Base-by-base conservation (phyloP, 2,329 filamentous ascomycete species). In the Ilyonectria sp. region DNA sequence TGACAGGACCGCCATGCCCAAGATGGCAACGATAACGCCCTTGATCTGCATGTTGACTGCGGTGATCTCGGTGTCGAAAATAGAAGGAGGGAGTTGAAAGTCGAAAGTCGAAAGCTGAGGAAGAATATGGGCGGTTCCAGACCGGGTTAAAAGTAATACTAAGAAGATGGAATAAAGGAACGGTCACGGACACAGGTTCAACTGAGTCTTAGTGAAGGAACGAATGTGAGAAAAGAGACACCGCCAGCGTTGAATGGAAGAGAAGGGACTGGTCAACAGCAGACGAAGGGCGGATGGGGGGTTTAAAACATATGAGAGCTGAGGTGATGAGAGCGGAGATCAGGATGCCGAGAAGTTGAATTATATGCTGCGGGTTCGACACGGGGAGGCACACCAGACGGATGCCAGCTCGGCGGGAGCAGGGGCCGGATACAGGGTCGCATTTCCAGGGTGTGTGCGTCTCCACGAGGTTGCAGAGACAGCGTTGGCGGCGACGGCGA, bases 1-100 rank as follows among this genome's bases (percentile, higher is more conserved):
- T 63, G 81, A 76, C 50, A 84, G 76, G 63, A 80, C 80, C 56
- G 82, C 78, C 68, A 87, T 75, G 78, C 87, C 83, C 77, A 86
- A 69, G 23, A 89, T 82, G 80, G 85, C 82, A 54, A 86, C 68
- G 68, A 88, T 71, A 53, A 86, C 74, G 67, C 80, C 81, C 78
- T 87, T 87, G 76, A 87, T 76, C 76, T 87, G 83, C 87, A 89
- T 89, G 54, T 74, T 86, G 82, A 70, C 44, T 53, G 68, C 68
- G 63, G 63, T 53, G 65, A 67, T 50, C 21, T 60, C 37, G 44
- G 54, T 52, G 33, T 63, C 6, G 60, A 49, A 37, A 21, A 50
- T 62, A 71, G 75, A 75, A 76, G 72, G 71, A 69, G 67, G 72
- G 71, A 71, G 58, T 60, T 65, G 65, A 43, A 11, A 56, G 69